Base-by-base conservation (phyloP, 805 yeast species). In the Kodamaea sagamina region DNA sequence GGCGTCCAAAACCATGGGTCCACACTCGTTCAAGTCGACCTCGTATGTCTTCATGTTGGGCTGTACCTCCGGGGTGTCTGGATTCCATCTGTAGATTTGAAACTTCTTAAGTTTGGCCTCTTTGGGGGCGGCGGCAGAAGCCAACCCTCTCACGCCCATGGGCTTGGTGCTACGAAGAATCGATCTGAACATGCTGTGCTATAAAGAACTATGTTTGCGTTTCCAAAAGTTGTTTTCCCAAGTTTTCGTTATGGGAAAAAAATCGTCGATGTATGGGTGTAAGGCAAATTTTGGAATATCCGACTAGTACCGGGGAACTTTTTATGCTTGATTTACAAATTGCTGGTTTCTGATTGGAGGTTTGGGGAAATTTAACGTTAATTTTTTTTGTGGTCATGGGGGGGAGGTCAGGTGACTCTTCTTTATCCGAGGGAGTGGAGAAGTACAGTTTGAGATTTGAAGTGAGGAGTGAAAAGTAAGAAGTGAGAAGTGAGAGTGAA, bases 1-100 rank as follows among this genome's bases (percentile, higher is more conserved):
- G 19, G 98, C 99, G 68, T 93, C 99, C 61, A 93, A 76, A 41
- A 93, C 86, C 99, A 93, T 93, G 44, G 99, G 99, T 51, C 99
- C 99, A 72, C 96, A 88, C 41, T 83, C 72, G 71, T 89, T 85
- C 65, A 93, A 78, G 67, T 93, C 95, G 39, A 93, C 77, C 54
- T 87, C 76, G 72, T 86, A 93, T 50, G 78, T 77, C 70, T 88
- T 84, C 80, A 93, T 78, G 52, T 75, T 73, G 47, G 99, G 99
- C 76, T 90, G 88, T 54, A 80, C 82, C 54, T 87, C 89, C 41
- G 99, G 99, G 40, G 88, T 81, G 65, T 93, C 99, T 44, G 99
- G 99, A 61, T 86, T 86, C 99, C 99, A 93, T 74, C 99, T 83
- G 78, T 93, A 93, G 58, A 93, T 83, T 64, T 90, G 87, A 71